Percentiles rank a stretch among this genome's conserved stretches.
These are phyloP conservation scores for Ampelocalamus luodianensis DNA, from an alignment of 176 grass and related monocot species.

Conservation along the genomic window DNA sequence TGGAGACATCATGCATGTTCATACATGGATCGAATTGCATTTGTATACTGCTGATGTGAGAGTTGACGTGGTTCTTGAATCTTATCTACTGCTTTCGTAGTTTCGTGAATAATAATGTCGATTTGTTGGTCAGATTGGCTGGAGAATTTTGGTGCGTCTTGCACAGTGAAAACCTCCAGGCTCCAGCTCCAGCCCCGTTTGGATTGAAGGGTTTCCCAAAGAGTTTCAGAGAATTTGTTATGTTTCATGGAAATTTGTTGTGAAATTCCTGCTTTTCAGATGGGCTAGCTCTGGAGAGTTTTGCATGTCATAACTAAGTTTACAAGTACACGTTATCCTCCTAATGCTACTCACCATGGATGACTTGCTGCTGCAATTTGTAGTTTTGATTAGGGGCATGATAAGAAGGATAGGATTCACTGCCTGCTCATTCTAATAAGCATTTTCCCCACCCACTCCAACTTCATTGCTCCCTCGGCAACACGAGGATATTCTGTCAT, in stretches of 20 bases:
- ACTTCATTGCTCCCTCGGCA: not conserved
- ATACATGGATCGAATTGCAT: not conserved
- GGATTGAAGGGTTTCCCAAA: not conserved
- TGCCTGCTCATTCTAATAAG: not conserved
- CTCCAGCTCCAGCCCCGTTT: not conserved
- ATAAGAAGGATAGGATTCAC: not conserved
- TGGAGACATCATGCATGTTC: not conserved
- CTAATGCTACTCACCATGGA: not conserved
- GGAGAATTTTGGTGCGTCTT: not conserved
- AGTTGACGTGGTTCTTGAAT: not conserved
- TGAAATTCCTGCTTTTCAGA: not conserved
- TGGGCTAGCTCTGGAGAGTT: not conserved
- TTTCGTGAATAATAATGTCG: not conserved
- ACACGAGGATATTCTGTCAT: constrained; percentile 19
- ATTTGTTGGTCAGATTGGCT: not conserved
- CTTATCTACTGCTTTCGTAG: not conserved
- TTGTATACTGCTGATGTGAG: not conserved
- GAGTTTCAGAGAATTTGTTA: not conserved
- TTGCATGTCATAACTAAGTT: not conserved
- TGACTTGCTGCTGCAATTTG: not conserved
- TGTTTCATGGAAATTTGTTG: not conserved
- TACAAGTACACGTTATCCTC: not conserved
- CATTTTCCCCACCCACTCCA: not conserved
- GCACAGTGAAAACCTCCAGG: not conserved
- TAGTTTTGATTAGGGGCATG: not conserved